Percentiles rank a stretch among this genome's conserved stretches.
These are phyloP conservation scores for Phytophthora hibernalis DNA, from an alignment of 352 stramenopile genomes.

Conservation along the genomic window DNA sequence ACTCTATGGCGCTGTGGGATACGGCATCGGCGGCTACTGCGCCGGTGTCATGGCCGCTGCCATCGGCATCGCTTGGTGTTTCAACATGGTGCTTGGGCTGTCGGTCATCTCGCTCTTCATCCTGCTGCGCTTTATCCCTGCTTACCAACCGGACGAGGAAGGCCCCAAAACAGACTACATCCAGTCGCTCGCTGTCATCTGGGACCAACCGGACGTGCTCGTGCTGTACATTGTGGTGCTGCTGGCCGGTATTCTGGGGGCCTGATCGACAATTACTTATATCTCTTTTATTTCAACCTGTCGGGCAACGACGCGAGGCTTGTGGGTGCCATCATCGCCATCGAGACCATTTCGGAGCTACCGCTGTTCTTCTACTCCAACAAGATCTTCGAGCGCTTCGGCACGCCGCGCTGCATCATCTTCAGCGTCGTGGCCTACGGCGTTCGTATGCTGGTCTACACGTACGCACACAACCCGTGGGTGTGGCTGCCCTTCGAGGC, in stretches of 20 bases:
- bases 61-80: conserved; percentile 79
- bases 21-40: conserved; percentile 70
- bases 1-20: conserved; percentile 75
- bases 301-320: conserved; percentile 65
- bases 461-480: conserved; percentile 71
- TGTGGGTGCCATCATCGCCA: conserved; percentile 71
- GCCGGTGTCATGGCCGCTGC: conserved; percentile 63
- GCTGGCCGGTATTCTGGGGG: conserved; percentile 67
- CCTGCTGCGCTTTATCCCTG: conserved; percentile 57
- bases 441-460: conserved; percentile 65
- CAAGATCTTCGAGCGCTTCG: conserved; percentile 66
- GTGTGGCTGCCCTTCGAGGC: conserved; percentile 64
- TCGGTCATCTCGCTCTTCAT: conserved; percentile 67
- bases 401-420: conserved; percentile 53
- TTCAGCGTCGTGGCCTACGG: too few relatives aligned
- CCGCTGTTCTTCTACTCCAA: conserved; percentile 83
- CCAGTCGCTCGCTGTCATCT: conserved; percentile 49
- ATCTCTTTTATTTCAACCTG: conserved; percentile 72
- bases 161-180: conserved; percentile 45
- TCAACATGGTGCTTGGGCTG: conserved; percentile 77
- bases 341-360: conserved; percentile 75
- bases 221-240: conserved; percentile 74
- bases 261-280: conserved; percentile 76
- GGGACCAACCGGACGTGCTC: conserved; percentile 63
- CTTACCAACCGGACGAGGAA: conserved; percentile 41